Percentiles rank a stretch among this genome's conserved stretches.
These are phyloP conservation scores for Colletotrichum lindemuthianum DNA, from an alignment of 2,329 filamentous ascomycete species.

Conservation along the genomic window DNA sequence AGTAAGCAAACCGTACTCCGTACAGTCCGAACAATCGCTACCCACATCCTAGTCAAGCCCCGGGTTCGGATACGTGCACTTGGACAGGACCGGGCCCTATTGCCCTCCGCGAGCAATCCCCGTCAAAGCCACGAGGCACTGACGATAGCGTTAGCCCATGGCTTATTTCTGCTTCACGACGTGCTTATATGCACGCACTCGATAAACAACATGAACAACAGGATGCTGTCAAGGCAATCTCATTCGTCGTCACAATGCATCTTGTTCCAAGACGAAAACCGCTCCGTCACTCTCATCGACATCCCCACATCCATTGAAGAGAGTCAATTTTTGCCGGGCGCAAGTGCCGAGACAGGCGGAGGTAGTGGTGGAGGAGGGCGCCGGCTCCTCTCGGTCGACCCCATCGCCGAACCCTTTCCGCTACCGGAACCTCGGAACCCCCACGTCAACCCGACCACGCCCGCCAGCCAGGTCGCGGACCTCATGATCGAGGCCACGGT, in stretches of 20 bases:
- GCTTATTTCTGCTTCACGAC: no score
- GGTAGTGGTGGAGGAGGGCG: constrained; percentile 41
- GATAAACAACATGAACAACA: no score
- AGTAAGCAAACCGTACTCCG: no score
- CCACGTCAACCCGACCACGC: constrained; percentile 49
- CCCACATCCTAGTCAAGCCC: constrained; percentile 5
- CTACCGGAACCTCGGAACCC: constrained; percentile 62
- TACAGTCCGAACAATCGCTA: not conserved
- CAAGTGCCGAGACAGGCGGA: constrained; percentile 36
- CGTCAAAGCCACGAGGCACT: constrained; percentile 18
- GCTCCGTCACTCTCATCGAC: constrained; percentile 69
- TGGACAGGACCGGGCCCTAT: constrained; percentile 21
- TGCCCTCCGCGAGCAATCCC: constrained; percentile 14
- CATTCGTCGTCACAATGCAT: constrained; percentile 7
- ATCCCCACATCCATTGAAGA: constrained; percentile 76
- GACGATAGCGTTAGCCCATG: no score
- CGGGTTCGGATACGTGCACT: constrained; percentile 23
- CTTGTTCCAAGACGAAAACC: constrained; percentile 30
- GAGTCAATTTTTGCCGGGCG: constrained; percentile 63
- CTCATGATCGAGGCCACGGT: constrained; percentile 62
- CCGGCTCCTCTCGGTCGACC: constrained; percentile 57
- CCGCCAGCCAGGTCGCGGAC: constrained; percentile 61
- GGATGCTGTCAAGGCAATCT: no score
- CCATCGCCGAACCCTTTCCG: constrained; percentile 56
- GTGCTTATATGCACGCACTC: no score